Base-by-base conservation (phyloP, 768 basidiomycete genomes). In the Termitomyces heimii region DNA sequence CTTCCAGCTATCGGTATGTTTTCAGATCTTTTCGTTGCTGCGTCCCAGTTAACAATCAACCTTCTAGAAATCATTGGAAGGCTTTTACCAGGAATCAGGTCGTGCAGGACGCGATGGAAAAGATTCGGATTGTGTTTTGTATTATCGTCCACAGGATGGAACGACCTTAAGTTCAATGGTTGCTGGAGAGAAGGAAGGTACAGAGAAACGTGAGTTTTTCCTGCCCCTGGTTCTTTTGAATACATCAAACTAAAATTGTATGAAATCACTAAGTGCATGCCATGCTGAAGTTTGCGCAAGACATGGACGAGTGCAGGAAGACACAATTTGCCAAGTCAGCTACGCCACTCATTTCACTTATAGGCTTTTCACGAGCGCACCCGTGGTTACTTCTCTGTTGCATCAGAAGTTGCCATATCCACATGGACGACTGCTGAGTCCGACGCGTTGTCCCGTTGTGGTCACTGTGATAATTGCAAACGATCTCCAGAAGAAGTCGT, bases 81-180 rank as follows among this genome's bases (percentile, higher is more conserved):
- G 90, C 0, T 94, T 85, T 68, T 96, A 97, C 69, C 95, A 98
- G 73, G 95, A 98, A 68, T 89, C 91, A 4, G 95, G 95, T 2
- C 85, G 95, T 53, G 95, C 95, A 2, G 95, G 95, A 5, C 81
- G 95, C 46, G 95, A 98, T 65, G 94, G 95, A 8, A 77, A 82
- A 56, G 86, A 90, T 57, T 82, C 90, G 0, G 89, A 95, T 63
- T 98, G 95, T 66, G 71, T 97, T 1, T 71, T 97, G n/a, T 96
- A 85, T 68, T 92, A 89, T 69, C 83, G 90, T 6, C 82, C 87
- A 0, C 87, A 89, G 59, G 92, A 94, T 68, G 84, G 79, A 4
- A 75, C 77, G 3, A 77, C 83, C 8, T 70, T 92, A 28, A 77
- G 79, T 34, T 71, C 82, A 0, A 74, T 92, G 63, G 80, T 83